These are phyloP conservation scores for Parathielavia appendiculata DNA, from an alignment of 495 filamentous ascomycete genomes.

Conservation along the genomic window DNA sequence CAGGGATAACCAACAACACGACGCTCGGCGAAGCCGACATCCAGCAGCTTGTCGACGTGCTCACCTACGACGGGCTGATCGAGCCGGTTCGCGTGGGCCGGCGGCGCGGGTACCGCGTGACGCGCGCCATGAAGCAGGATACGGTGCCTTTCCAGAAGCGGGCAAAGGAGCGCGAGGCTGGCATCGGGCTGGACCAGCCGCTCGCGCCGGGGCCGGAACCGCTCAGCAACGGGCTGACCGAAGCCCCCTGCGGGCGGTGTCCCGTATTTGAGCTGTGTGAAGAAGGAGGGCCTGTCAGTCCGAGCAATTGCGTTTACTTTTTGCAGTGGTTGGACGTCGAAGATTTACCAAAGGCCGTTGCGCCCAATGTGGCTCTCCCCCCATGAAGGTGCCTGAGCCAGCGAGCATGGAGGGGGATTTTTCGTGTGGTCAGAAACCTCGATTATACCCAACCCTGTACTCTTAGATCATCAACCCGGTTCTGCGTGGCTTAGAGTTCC, in stretches of 20 bases:
- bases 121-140: conserved; percentile 42
- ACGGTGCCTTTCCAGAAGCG: conserved; percentile 31
- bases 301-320: conserved; percentile 88
- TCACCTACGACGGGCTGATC: conserved; percentile 76
- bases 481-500: too few relatives aligned
- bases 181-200: conserved; percentile 24
- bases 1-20: conserved; percentile 58
- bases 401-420: background rate
- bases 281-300: conserved; percentile 80
- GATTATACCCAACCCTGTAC: background rate
- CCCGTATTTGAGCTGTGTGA: conserved; percentile 92
- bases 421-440: background rate
- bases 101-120: conserved; percentile 44
- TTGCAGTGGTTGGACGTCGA: conserved; percentile 62
- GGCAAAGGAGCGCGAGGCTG: conserved; percentile 40
- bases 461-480: too few relatives aligned
- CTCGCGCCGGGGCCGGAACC: conserved; percentile 34
- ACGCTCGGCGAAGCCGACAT: conserved; percentile 65
- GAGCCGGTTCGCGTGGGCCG: conserved; percentile 49
- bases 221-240: conserved; percentile 61
- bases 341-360: conserved; percentile 10
- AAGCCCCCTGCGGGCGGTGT: conserved; percentile 85
- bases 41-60: conserved; percentile 72
- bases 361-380: background rate
- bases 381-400: too few relatives aligned